Percentiles rank a stretch among this genome's conserved stretches.
Evolutionary conservation across 73 alveolate genomes (phyloP).

Genomic region (Paraurostyla sp.): DNA sequence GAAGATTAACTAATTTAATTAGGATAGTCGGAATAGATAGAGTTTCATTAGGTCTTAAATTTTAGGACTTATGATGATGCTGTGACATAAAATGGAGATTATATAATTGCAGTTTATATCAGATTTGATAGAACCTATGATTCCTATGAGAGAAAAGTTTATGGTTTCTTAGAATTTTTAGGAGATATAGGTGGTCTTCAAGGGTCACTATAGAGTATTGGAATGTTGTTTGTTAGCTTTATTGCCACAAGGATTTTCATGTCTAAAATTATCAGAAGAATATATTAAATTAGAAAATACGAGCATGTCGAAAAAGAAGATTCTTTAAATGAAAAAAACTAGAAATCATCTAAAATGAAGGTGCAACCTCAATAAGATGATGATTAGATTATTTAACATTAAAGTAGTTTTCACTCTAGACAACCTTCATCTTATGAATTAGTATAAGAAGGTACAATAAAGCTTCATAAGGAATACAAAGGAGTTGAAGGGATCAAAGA

Average conservation of each 20-base stretch:
- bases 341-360: too few relatives aligned
- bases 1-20: neutral
- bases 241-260: neutral
- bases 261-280: neutral
- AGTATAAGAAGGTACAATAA: too few relatives aligned
- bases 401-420: too few relatives aligned
- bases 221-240: neutral
- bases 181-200: slow-evolving; percentile 26
- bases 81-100: neutral
- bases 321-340: too few relatives aligned
- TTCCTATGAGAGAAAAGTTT: neutral
- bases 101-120: neutral
- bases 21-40: neutral
- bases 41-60: neutral
- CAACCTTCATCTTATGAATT: too few relatives aligned
- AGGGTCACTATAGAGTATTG: neutral
- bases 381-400: too few relatives aligned
- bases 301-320: neutral
- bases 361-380: too few relatives aligned
- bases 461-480: too few relatives aligned
- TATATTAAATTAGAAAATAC: neutral
- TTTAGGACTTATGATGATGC: neutral
- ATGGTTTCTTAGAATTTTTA: neutral
- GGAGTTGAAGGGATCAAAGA: too few relatives aligned
- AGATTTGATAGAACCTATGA: neutral